Percentiles rank a stretch among this genome's conserved stretches.
These are phyloP conservation scores for Xylariaceae sp. DNA, from an alignment of 2,329 filamentous ascomycete species.

Conservation along the genomic window DNA sequence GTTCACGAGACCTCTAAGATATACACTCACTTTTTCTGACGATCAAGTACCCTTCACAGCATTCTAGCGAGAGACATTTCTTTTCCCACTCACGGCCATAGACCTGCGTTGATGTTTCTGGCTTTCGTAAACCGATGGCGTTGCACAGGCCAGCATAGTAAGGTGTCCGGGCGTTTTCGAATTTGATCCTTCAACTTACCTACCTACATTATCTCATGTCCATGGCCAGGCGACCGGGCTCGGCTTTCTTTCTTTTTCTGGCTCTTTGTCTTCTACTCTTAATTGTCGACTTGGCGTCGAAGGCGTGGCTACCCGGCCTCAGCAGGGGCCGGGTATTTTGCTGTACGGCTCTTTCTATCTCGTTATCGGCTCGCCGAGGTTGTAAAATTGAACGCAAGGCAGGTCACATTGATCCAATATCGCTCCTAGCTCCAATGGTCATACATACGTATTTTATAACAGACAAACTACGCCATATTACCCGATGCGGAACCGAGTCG, in stretches of 20 bases:
- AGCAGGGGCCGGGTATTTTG: not conserved
- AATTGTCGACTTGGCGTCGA: conserved; percentile 23
- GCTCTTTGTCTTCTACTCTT: conserved; percentile 14
- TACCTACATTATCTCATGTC: conserved; percentile 24
- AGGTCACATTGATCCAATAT: conserved; percentile 5
- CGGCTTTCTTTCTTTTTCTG: conserved; percentile 1
- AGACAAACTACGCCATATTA: not conserved
- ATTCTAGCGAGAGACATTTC: conserved; percentile 27
- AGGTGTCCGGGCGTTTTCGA: conserved; percentile 52
- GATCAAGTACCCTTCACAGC: conserved; percentile 31
- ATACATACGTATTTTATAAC: not conserved
- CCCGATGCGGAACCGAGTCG: conserved; percentile 9
- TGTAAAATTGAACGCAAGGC: not conserved
- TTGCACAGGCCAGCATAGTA: conserved; percentile 54
- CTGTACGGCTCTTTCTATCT: conserved; percentile 2
- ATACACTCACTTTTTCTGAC: conserved; percentile 98
- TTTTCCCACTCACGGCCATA: conserved; percentile 29
- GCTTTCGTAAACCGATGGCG: conserved; percentile 48
- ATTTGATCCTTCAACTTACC: conserved; percentile 33
- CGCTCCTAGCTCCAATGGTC: not conserved
- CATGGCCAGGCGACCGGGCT: conserved; percentile 18
- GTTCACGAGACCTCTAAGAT: conserved; percentile 98
- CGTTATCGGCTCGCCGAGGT: not conserved
- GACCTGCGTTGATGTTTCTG: conserved; percentile 47
- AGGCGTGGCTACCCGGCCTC: conserved; percentile 5